Percentiles rank a stretch among this genome's conserved stretches.
Evolutionary conservation across 208 protist species (phyloP).

Genomic region (Hexamita inflata): DNA sequence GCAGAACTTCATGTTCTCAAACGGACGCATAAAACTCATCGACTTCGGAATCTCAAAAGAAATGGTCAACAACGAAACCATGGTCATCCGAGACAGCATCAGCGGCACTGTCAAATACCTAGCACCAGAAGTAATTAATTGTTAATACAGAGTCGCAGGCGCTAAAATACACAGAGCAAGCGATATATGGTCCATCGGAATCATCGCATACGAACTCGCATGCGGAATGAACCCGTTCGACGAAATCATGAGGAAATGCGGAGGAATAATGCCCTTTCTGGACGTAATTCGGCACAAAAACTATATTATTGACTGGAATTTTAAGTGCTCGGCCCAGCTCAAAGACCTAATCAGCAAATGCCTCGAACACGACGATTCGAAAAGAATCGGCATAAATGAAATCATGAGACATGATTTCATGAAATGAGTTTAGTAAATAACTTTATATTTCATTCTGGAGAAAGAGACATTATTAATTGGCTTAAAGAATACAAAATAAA

Average conservation of each 20-base stretch:
- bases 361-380: neutral
- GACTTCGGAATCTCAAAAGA: conserved; percentile 21
- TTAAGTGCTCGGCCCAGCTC: neutral
- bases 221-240: neutral
- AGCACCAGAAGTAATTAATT: conserved; percentile 14
- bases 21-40: neutral
- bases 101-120: conserved; percentile 5
- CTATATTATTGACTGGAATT: neutral
- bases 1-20: conserved; percentile 18
- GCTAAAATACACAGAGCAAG: conserved; percentile 6
- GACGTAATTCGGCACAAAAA: neutral
- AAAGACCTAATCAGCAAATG: conserved; percentile 4
- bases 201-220: conserved; percentile 7
- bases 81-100: neutral
- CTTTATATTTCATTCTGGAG: too few relatives aligned
- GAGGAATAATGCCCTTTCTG: neutral
- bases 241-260: neutral
- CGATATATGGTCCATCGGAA: conserved; percentile 19
- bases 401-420: neutral
- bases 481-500: too few relatives aligned
- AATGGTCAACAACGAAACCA: neutral
- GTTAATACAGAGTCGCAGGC: neutral
- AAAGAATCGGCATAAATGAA: neutral
- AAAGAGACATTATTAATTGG: too few relatives aligned
- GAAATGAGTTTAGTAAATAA: too few relatives aligned